Evolutionary conservation across 805 yeast genomes (phyloP).

Genomic region (Kazachstania viticola): DNA sequence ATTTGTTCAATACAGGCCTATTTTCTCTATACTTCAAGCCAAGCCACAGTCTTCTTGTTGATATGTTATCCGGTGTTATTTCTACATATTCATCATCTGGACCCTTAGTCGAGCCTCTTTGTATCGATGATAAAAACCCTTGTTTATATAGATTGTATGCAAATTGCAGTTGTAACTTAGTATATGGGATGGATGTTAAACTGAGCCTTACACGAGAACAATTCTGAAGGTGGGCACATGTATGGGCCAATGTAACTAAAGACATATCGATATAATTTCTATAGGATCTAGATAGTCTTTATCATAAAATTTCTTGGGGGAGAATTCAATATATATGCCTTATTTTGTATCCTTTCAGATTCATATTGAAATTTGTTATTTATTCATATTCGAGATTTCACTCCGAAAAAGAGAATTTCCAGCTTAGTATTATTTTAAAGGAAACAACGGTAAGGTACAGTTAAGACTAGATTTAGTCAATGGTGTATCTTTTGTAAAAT

Average conservation of each 20-base stretch:
- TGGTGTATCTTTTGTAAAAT: no score
- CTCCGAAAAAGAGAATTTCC: no score
- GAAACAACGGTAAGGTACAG: no score
- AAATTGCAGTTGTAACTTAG: slow-evolving; percentile 71
- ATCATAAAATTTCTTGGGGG: no score
- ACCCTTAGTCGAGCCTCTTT: slow-evolving; percentile 72
- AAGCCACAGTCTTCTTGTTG: slow-evolving; percentile 83
- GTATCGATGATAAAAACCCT: slow-evolving; percentile 77
- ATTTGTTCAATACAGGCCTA: slow-evolving; percentile 60
- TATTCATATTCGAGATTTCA: no score
- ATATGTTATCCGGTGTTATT: slow-evolving; percentile 75
- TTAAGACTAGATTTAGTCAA: no score
- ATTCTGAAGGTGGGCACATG: slow-evolving; percentile 84
- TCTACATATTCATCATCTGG: slow-evolving; percentile 72
- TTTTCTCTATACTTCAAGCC: slow-evolving; percentile 80
- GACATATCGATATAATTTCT: no score
- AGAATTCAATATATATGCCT: no score
- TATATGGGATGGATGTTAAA: slow-evolving; percentile 71
- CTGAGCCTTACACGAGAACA: slow-evolving; percentile 66
- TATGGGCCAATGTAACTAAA: slow-evolving; percentile 68
- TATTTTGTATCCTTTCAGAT: no score
- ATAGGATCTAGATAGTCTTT: no score
- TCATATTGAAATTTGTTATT: no score
- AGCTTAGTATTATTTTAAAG: no score
- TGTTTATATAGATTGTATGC: slow-evolving; percentile 79